A percentile compares a stretch with the other conserved stretches of the same genome.
Conservation (phyloP, 1,139 yeast genomes). For the Pichia sp. region DNA sequence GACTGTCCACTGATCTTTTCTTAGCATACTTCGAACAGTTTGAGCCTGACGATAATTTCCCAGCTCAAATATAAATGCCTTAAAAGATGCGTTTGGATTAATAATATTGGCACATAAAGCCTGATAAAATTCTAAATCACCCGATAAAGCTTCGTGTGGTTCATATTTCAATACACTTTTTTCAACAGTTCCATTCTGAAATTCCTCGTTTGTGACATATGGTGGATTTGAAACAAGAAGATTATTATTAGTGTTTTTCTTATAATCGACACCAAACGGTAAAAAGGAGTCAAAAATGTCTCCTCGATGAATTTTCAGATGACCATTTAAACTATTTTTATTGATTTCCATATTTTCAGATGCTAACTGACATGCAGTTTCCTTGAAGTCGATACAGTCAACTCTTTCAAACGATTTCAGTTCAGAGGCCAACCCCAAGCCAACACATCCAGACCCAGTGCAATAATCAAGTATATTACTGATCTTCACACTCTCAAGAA, state of each 20-base stretch:
- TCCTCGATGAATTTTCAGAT: slow-evolving; percentile 11
- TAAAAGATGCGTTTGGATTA: slow-evolving; percentile 26
- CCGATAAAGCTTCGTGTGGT: slow-evolving; percentile 70
- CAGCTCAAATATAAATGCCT: slow-evolving; percentile 27
- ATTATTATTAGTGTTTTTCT: slow-evolving; percentile 27
- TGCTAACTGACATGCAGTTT: slow-evolving; percentile 44
- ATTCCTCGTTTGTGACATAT: slow-evolving; percentile 52
- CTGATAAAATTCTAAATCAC: slow-evolving; percentile 62
- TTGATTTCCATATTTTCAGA: slow-evolving; percentile 31
- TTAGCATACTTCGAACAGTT: slow-evolving; percentile 8
- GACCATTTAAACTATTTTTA: not conserved
- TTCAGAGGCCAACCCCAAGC: slow-evolving; percentile 35
- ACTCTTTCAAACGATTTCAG: slow-evolving; percentile 31
- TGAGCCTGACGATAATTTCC: slow-evolving; percentile 24
- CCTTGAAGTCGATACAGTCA: slow-evolving; percentile 54
- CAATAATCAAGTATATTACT: slow-evolving; percentile 58
- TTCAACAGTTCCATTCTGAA: slow-evolving; percentile 28
- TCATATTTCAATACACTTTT: slow-evolving; percentile 60
- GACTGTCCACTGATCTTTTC: slow-evolving; percentile 15
- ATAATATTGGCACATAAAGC: slow-evolving; percentile 40
- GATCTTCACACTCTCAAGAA: slow-evolving; percentile 16
- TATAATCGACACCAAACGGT: slow-evolving; percentile 13
- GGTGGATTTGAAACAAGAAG: slow-evolving; percentile 84
- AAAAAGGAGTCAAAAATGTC: slow-evolving; percentile 23
- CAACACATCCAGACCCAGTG: slow-evolving; percentile 88